Percentiles rank a stretch among this genome's conserved stretches.
Evolutionary conservation across 2,329 filamentous ascomycete species (phyloP).

Genomic region (Alternaria sp.): DNA sequence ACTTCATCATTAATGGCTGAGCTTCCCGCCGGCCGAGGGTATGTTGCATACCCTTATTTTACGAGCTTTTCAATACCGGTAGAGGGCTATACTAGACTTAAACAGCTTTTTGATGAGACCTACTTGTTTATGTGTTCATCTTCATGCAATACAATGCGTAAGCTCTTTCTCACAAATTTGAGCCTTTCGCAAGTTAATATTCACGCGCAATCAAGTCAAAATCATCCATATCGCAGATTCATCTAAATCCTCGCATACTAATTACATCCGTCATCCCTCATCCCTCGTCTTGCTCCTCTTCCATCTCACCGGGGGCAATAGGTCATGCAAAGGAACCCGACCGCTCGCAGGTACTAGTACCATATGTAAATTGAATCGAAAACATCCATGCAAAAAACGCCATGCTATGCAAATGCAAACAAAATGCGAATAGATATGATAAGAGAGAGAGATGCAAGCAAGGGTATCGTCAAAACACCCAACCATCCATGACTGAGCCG

Average conservation of each 20-base stretch:
- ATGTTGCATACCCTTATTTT: no score
- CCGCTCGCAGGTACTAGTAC: not conserved
- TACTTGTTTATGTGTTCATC: no score
- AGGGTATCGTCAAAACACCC: constrained; percentile 19
- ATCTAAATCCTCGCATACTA: not conserved
- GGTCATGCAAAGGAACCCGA: not conserved
- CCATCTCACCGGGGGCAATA: not conserved
- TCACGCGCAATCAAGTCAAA: not conserved
- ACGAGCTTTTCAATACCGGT: no score
- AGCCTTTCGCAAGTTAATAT: no score
- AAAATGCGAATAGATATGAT: not conserved
- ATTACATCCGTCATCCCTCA: not conserved
- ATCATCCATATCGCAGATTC: not conserved
- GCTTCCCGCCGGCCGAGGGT: no score
- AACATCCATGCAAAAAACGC: constrained; percentile 8
- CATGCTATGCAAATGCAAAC: constrained; percentile 28
- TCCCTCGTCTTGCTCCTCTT: not conserved
- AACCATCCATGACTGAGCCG: constrained; percentile 3
- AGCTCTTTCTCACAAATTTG: no score
- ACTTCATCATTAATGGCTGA: no score
- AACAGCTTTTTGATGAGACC: no score
- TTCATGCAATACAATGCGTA: no score
- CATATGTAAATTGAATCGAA: not conserved
- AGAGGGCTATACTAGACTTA: no score
- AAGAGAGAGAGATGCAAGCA: not conserved